phyloP scores from a whole-genome alignment of 768 basidiomycete genomes.

The Macrolepiota albuminosa region DNA sequence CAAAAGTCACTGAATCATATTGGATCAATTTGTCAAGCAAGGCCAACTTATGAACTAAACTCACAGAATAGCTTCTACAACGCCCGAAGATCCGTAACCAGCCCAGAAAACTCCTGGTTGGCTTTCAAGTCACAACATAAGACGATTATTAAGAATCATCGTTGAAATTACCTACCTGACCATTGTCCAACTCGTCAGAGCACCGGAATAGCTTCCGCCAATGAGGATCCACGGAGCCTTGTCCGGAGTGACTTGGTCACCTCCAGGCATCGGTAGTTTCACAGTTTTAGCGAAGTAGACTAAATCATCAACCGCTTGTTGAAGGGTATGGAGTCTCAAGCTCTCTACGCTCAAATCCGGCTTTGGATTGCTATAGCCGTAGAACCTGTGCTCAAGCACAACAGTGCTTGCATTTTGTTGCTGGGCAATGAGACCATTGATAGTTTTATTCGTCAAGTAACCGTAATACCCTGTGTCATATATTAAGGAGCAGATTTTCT shows the following conservation, averaged over 20 bases:
- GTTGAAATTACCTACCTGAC: slow-evolving; percentile 43
- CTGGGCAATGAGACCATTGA: slow-evolving; percentile 61
- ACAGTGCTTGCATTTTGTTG: slow-evolving; percentile 60
- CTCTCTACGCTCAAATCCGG: slow-evolving; percentile 55
- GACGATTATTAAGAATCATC: neutral
- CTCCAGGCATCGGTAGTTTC: slow-evolving; percentile 61
- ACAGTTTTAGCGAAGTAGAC: slow-evolving; percentile 67
- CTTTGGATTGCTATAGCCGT: slow-evolving; percentile 69
- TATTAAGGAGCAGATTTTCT: slow-evolving; percentile 1
- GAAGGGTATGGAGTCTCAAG: slow-evolving; percentile 57
- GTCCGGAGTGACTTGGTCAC: slow-evolving; percentile 54
- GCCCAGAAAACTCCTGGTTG: slow-evolving; percentile 60
- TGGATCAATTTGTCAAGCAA: neutral
- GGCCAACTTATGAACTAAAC: slow-evolving; percentile 11
- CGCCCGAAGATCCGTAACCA: slow-evolving; percentile 64
- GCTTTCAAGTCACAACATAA: slow-evolving; percentile 24
- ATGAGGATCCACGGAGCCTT: slow-evolving; percentile 46
- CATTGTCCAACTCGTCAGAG: slow-evolving; percentile 60
- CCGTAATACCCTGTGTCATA: slow-evolving; percentile 31
- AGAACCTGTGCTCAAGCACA: slow-evolving; percentile 71
- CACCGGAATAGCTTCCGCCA: slow-evolving; percentile 49
- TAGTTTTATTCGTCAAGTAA: slow-evolving; percentile 62
- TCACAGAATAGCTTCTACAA: slow-evolving; percentile 56
- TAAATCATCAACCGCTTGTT: slow-evolving; percentile 72
- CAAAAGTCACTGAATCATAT: slow-evolving; percentile 43